phyloP scores from a whole-genome alignment of 2,329 filamentous ascomycete species.

The Verticillium zaregamsianum region DNA sequence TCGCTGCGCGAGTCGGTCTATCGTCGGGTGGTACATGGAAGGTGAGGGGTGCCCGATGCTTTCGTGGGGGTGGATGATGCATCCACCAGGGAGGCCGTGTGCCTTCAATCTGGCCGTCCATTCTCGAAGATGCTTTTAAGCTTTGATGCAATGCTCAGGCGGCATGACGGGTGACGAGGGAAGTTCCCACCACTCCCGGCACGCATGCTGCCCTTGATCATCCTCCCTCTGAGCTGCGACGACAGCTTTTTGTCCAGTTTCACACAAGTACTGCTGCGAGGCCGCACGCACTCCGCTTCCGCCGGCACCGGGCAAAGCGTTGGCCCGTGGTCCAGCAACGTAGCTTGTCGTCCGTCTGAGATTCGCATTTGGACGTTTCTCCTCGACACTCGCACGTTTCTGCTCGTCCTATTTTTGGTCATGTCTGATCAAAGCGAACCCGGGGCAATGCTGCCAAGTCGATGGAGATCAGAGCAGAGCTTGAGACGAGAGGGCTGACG shows the following conservation, averaged over 20 bases:
- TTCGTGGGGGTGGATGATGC: not conserved
- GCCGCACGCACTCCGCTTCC: not conserved
- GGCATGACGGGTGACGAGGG: too few relatives aligned
- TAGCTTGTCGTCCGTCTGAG: not conserved
- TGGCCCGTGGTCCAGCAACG: not conserved
- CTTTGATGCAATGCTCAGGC: too few relatives aligned
- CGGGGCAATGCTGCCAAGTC: not conserved
- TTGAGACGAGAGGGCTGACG: not conserved
- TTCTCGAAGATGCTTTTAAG: too few relatives aligned
- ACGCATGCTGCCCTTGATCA: not conserved
- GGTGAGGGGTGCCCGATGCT: not conserved
- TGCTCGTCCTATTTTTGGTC: not conserved
- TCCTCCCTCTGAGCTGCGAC: not conserved
- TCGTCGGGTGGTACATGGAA: not conserved
- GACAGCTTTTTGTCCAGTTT: not conserved
- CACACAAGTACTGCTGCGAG: not conserved
- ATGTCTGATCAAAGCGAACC: not conserved
- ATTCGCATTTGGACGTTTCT: not conserved
- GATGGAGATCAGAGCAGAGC: not conserved
- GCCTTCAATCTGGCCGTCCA: too few relatives aligned
- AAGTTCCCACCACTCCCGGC: too few relatives aligned
- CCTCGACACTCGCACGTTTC: not conserved
- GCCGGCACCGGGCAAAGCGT: not conserved
- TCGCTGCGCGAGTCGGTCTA: not conserved
- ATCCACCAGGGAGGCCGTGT: too few relatives aligned